A percentile compares a stretch with the other conserved stretches of the same genome.
These are phyloP conservation scores for Cantharellus anzutake DNA, from an alignment of 768 basidiomycete genomes.

Conservation along the genomic window DNA sequence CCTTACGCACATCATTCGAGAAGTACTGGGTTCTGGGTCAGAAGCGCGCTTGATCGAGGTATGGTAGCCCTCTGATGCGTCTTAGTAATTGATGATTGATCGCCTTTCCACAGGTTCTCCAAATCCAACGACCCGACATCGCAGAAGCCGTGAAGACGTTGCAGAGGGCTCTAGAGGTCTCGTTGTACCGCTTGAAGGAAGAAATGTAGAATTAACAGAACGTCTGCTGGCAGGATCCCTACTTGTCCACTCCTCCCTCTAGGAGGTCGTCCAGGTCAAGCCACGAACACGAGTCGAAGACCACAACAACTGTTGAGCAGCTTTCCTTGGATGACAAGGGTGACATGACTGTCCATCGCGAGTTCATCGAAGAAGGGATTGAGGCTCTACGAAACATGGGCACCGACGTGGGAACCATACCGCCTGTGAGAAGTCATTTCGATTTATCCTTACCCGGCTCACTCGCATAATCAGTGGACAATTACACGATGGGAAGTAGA, in stretches of 20 bases:
- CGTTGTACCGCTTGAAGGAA: constrained; percentile 12
- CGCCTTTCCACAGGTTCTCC: constrained; percentile 9
- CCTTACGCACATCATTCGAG: constrained; percentile 37
- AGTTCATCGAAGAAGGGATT: constrained; percentile 54
- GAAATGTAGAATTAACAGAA: background rate
- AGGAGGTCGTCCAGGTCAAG: background rate
- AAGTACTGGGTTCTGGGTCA: constrained; percentile 34
- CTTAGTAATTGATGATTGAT: background rate
- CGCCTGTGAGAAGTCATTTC: background rate
- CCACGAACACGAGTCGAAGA: background rate
- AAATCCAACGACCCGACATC: constrained; percentile 42
- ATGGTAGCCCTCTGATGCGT: constrained; percentile 13
- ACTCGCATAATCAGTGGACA: constrained; percentile 11
- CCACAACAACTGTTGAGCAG: background rate
- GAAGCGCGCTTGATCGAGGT: constrained; percentile 46
- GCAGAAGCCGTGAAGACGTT: constrained; percentile 68
- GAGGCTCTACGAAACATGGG: constrained; percentile 51
- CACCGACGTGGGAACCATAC: constrained; percentile 13
- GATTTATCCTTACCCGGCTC: no score
- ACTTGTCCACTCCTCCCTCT: background rate
- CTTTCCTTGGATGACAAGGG: constrained; percentile 4
- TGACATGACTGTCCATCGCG: constrained; percentile 36
- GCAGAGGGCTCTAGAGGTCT: constrained; percentile 34
- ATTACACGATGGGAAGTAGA: constrained; percentile 49
- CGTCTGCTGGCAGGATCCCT: background rate